Conservation (phyloP, 306 rosid genomes). For the Dryas octopetala region DNA sequence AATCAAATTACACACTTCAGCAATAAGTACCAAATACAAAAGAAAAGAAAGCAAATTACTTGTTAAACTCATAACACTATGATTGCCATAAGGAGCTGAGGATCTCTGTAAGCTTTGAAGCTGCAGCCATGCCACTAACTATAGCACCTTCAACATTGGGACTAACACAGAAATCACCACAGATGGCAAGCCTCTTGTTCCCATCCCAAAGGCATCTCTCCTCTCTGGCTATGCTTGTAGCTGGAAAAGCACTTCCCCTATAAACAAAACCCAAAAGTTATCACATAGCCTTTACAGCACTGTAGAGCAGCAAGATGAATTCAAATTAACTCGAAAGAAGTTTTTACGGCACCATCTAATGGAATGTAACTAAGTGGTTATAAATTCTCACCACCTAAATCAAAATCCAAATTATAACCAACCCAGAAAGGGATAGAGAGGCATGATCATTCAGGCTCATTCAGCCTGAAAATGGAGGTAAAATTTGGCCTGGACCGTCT, state of each 20-base stretch:
- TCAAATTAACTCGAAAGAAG: neutral
- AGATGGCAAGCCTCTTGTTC: conserved; percentile 67
- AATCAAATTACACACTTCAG: conserved; percentile 6
- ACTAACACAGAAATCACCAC: conserved; percentile 91
- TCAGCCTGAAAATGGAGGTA: neutral
- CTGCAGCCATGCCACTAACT: conserved; percentile 83
- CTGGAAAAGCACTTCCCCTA: conserved; percentile 98
- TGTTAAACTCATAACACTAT: conserved; percentile 14
- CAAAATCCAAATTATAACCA: neutral
- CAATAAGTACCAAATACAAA: neutral
- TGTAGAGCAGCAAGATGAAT: neutral
- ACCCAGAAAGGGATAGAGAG: neutral
- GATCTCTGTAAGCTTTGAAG: conserved; percentile 53
- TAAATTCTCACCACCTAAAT: too few species aligned
- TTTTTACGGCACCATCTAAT: too few species aligned
- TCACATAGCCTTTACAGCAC: neutral
- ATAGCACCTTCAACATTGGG: conserved; percentile 90
- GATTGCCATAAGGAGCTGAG: conserved; percentile 37
- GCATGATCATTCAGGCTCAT: neutral
- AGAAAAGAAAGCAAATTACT: conserved; percentile 7
- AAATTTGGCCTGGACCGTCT: neutral
- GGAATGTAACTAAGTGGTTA: too few species aligned
- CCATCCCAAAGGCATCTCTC: conserved; percentile 82
- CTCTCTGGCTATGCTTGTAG: conserved; percentile 59
- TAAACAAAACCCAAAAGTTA: conserved; percentile 18